phyloP scores from a whole-genome alignment of 176 grass and related monocot genomes.

The Typha latifolia region DNA sequence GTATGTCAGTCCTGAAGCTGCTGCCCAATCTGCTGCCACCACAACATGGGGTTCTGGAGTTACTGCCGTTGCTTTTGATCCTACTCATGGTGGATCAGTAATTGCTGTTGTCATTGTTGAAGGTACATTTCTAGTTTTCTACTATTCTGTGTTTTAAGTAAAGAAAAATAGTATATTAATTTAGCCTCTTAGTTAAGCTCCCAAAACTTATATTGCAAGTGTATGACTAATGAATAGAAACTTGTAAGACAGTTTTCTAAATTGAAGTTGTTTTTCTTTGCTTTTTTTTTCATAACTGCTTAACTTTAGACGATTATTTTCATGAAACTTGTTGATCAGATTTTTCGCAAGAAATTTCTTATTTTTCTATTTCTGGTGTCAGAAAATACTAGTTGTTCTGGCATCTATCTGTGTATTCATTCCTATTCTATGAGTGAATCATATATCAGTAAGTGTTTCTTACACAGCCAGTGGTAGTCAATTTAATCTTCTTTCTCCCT shows the following conservation, averaged over 20 bases:
- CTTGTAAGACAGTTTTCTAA: not conserved
- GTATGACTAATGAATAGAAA: not conserved
- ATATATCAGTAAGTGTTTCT: not conserved
- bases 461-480: not conserved
- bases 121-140: conserved; percentile 38
- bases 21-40: conserved; percentile 90
- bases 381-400: not conserved
- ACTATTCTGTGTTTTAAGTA: not conserved
- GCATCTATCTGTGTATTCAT: no score
- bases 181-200: no score
- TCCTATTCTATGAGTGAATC: no score
- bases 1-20: conserved; percentile 94
- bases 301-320: not conserved
- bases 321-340: not conserved
- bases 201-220: not conserved
- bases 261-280: not conserved
- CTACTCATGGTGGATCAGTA: conserved; percentile 79
- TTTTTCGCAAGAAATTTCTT: not conserved
- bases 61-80: conserved; percentile 98
- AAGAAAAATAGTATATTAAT: no score
- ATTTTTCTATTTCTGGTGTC: not conserved
- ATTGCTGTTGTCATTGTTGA: conserved; percentile 96
- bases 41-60: conserved; percentile 98
- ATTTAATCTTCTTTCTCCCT: conserved; percentile 15
- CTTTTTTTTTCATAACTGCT: not conserved